Percentiles rank a stretch among this genome's conserved stretches.
phyloP scores from a whole-genome alignment of 2,329 filamentous ascomycete species.

The Aspergillus hortae region DNA sequence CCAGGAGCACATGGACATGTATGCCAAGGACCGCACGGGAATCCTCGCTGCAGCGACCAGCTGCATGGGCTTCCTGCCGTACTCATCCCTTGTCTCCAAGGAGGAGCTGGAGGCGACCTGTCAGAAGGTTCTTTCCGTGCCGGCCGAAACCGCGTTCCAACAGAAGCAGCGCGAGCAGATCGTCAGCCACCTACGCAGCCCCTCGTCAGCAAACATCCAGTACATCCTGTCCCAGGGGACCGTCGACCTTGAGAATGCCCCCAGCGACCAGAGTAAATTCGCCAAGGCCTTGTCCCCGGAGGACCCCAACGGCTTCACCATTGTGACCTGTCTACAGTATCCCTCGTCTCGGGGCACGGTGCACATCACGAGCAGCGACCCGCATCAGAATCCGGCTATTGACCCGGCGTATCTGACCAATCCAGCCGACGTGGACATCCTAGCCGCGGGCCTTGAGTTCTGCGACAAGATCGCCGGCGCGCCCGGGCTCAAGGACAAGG shows the following conservation, averaged over 20 bases:
- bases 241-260: background rate
- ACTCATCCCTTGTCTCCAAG: conserved; percentile 4
- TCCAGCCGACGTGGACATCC: conserved; percentile 11
- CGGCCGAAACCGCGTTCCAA: background rate
- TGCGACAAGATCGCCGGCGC: conserved; percentile 3
- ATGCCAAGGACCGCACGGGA: conserved; percentile 4
- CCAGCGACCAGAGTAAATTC: conserved; percentile 2
- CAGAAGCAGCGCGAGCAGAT: conserved; percentile 1
- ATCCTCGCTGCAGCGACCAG: conserved; percentile 2
- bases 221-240: background rate
- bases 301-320: conserved; percentile 7
- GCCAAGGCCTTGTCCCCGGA: background rate
- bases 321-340: conserved; percentile 12
- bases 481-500: conserved; percentile 2
- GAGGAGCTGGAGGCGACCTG: conserved; percentile 1
- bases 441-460: conserved; percentile 10
- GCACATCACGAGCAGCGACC: conserved; percentile 10
- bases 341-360: conserved; percentile 16
- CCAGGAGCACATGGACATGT: conserved; percentile 7
- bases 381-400: conserved; percentile 6
- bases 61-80: conserved; percentile 8
- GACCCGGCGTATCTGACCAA: conserved; percentile 12
- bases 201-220: conserved; percentile 1
- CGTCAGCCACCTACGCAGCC: background rate
- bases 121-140: background rate